Base-by-base conservation (phyloP, 176 grass and related monocot genomes). In the Tillandsia fasciculata region DNA sequence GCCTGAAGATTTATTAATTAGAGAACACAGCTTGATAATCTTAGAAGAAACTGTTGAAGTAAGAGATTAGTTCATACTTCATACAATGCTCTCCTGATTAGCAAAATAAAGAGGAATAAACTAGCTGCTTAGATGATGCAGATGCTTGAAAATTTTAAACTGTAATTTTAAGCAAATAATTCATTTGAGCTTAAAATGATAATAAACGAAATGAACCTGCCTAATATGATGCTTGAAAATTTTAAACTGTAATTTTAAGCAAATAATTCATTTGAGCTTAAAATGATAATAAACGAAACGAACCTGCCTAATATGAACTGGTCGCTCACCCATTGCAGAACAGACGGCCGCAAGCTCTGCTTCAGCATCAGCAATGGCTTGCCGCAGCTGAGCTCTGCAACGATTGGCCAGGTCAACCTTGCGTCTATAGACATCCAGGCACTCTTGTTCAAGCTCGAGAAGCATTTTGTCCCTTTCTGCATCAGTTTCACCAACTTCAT, bases 261-360 rank as follows among this genome's bases (percentile, higher is more conserved):
- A 22, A 8, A 5, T 9, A 59, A 18, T 59, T 59, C 56, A 9
- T 59, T 59, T 22, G 56, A 59, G 56, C 56, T 59, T 22, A 23
- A 22, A 59, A 18, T 59, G 12, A n/a, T 18, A 59, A 59, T 9
- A 59, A 67, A 28, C 49, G 54, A 85, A 81, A 76, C 78, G 51
- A 58, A 97, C 94, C 86, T 90, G 79, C 26, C 63, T 79, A 63
- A 76, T 79, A 72, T 83, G 81, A 20, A 81, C 73, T 0, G 82
- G 82, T 12, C 76, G 81, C 64, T 92, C 94, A 27, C 84, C 86
- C 28, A 92, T 85, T 29, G 82, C 79, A 12, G 86, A 90, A 17
- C 89, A 97, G 51, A 92, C 90, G 49, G 77, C 74, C 2, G 84
- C 86, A 51, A 97, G 72, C 80, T 97, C 89, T 1, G 89, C 94